Evolutionary conservation across 495 filamentous ascomycete genomes (phyloP), one percentile per base, ranked within the genome.

Genomic region (Cenococcum geophilum): DNA sequence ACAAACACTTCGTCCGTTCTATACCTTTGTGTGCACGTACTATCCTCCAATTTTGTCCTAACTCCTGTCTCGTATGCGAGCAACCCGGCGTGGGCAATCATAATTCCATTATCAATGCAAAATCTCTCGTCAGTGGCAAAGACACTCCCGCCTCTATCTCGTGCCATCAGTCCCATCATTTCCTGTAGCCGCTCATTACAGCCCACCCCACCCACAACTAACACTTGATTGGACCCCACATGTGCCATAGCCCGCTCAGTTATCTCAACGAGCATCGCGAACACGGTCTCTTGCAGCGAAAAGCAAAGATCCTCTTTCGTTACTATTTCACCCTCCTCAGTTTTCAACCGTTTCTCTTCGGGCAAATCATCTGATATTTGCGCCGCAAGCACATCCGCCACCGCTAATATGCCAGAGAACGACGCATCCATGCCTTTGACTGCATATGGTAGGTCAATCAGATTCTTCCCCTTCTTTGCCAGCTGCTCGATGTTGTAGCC

Each of bases 401-500:
- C 79, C 1, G 88, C 89, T 22, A 98, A 75, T 56, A 98, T 95
- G 3, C 93, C 93, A 5, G 86, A 89, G 74, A 98, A 97, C 25
- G 88, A 92, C 67, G 88, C 92, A 72, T 98, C 93, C 93, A 98
- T 98, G 42, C 93, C 93, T 70, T 98, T 98, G 35, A 98, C 93
- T 16, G 91, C 83, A 70, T 98, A 98, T 3, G 93, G 95, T 32
- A 98, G 78, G 61, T 97, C 93, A 6, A 97, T 76, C 36, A 97
- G 75, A 53, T 82, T 75, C 51, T 79, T 80, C 8, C 74, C 88
- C 61, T 82, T 76, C 75, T 96, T 97, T 12, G 93, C 93, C 27
- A 97, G 79, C 76, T 96, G 89, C 78, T 98, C 93, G 69, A 98
- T 96, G 72, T 98, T 98, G 71, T 97, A 96, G 42, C 93, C 93